Conservation (phyloP, 768 basidiomycete species). For the Cyclocybe aegerita region DNA sequence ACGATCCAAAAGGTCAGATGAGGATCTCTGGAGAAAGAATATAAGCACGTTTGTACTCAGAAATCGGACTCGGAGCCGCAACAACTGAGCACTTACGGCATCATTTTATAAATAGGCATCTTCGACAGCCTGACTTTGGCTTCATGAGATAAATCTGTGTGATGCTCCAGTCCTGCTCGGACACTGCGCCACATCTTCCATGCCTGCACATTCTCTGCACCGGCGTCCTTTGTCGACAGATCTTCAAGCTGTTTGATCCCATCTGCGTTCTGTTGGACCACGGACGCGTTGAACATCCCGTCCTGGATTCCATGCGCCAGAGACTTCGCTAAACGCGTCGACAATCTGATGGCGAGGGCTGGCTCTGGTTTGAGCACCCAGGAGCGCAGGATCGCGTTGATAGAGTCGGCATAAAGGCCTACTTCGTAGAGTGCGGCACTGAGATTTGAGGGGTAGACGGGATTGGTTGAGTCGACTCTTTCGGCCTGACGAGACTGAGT, state of each 20-base stretch:
- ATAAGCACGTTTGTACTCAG: no score
- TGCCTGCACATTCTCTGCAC: no score
- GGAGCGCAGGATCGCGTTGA: slow-evolving; percentile 20
- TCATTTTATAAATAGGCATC: slow-evolving; percentile 13
- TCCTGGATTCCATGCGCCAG: no score
- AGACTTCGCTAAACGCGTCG: slow-evolving; percentile 10
- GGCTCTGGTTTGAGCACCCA: slow-evolving; percentile 9
- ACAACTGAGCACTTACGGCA: slow-evolving; percentile 10
- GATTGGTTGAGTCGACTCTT: slow-evolving; percentile 14
- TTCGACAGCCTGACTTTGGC: slow-evolving; percentile 15
- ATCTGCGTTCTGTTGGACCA: no score
- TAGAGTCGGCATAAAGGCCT: slow-evolving; percentile 20
- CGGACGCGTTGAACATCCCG: no score
- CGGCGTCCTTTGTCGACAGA: no score
- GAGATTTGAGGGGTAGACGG: slow-evolving; percentile 25
- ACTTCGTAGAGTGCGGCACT: slow-evolving; percentile 28
- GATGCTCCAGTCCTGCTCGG: slow-evolving; percentile 5
- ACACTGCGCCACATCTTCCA: no score
- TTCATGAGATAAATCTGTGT: slow-evolving; percentile 11
- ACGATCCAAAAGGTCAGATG: no score
- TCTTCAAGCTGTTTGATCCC: no score
- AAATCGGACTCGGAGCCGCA: no score
- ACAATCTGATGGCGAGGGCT: slow-evolving; percentile 15
- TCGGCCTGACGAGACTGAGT: slow-evolving; percentile 17
- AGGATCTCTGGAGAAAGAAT: no score